Base-by-base conservation (phyloP, 306 rosid species). In the Castanea mollissima region DNA sequence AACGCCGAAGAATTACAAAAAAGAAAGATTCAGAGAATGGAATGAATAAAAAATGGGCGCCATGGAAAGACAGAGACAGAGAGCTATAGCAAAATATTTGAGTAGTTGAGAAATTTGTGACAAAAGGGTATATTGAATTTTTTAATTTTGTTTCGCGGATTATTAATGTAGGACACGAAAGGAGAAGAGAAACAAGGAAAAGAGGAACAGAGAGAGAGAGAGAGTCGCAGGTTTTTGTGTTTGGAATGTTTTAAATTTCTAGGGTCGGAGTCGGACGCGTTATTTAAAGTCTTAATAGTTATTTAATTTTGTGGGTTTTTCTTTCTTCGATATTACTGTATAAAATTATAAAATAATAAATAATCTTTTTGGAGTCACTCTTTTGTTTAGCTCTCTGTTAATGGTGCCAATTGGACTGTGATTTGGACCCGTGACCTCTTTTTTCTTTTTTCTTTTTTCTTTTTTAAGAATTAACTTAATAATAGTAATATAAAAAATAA, bases 191-290 rank as follows among this genome's bases (percentile, higher is more conserved):
- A 7, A 54, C 44, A 35, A 71, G 57, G 44, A 62, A 34, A 21
- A 63, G 41, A 35, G 44, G 44, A 34, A 35, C 11, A 38, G 9
- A 49, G 44, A 67, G 58, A 65, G 55, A 74, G 32, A 13, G 44
- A 34, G 68, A 44, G 75, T 63, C 70, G 64, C 87, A 60, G 89
- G 83, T 83, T 80, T 85, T 92, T 90, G 89, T 54, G 93, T 86
- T 91, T 58, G 62, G 78, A 55, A 82, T 35, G 82, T 52, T 68
- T 84, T 35, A 79, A 56, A 87, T 49, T 8, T 29, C 3, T 4
- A 34, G 41, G 67, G 78, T 80, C 88, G 91, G 0, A 13, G 54
- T 10, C 54, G 54, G 54, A 49, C 54, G 54, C 54, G 54, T 49
- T 3, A 35, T 1, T 35, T 35, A 11, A 41, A 41, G 14, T 10